Conservation (phyloP, 768 basidiomycete species). For the Arthromyces matolae region DNA sequence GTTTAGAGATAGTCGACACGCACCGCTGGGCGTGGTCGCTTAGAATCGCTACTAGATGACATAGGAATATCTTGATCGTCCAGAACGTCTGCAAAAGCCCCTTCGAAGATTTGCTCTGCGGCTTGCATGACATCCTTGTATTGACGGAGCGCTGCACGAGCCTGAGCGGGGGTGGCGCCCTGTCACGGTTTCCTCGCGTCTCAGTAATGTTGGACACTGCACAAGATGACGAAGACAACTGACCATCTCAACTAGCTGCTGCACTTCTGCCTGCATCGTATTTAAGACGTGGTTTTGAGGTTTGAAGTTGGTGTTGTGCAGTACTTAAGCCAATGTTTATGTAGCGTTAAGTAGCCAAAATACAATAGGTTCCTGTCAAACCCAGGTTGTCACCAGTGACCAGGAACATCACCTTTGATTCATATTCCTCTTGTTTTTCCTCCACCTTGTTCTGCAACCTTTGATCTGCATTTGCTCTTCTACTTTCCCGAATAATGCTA, state of each 20-base stretch:
- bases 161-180: conserved; percentile 83
- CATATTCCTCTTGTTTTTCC: no score
- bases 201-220: background rate
- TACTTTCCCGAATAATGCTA: no score
- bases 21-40: conserved; percentile 25
- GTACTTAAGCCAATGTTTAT: background rate
- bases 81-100: conserved; percentile 74
- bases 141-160: conserved; percentile 75
- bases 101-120: conserved; percentile 81
- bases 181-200: conserved; percentile 27
- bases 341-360: background rate
- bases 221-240: conserved; percentile 6
- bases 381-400: no score
- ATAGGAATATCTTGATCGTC: conserved; percentile 55
- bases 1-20: conserved; percentile 3
- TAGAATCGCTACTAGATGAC: conserved; percentile 26
- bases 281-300: background rate
- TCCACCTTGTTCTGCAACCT: no score
- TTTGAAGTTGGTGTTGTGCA: no score
- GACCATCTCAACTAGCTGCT: conserved; percentile 56
- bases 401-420: no score
- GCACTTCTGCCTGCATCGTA: conserved; percentile 47
- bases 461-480: no score
- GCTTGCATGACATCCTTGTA: conserved; percentile 91
- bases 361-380: no score